Percentiles rank a stretch among this genome's conserved stretches.
phyloP scores from a whole-genome alignment of 768 basidiomycete genomes.

The Boletus pseudo-olivaceus region DNA sequence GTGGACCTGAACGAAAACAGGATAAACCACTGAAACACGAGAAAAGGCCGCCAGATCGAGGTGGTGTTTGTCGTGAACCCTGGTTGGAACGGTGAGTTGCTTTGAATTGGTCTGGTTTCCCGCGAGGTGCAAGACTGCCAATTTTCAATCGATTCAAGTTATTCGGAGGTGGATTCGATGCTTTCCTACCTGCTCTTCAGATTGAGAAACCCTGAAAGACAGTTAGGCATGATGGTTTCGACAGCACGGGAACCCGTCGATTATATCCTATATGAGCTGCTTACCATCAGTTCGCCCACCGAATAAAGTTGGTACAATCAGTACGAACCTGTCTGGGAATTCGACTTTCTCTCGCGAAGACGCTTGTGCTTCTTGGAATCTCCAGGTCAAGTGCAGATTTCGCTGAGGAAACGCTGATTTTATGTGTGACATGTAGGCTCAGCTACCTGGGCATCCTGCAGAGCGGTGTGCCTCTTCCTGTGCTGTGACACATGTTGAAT shows the following conservation, averaged over 20 bases:
- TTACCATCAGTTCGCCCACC: background rate
- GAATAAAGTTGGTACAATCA: background rate
- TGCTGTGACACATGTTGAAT: background rate
- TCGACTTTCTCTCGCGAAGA: background rate
- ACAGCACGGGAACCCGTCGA: background rate
- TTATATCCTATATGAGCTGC: too few species aligned
- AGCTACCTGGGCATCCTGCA: background rate
- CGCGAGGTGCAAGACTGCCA: conserved; percentile 1
- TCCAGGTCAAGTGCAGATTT: background rate
- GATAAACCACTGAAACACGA: too few species aligned
- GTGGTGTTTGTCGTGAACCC: too few species aligned
- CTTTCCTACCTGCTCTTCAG: background rate
- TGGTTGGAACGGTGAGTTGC: too few species aligned
- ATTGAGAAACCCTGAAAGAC: background rate
- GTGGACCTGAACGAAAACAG: too few species aligned
- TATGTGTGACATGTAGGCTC: background rate
- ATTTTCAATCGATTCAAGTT: background rate
- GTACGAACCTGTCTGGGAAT: background rate
- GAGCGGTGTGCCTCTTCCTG: too few species aligned
- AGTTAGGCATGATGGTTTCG: background rate
- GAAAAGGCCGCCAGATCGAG: too few species aligned
- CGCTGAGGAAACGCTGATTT: too few species aligned
- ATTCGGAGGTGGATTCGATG: background rate
- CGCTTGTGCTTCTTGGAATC: background rate
- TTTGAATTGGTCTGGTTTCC: too few species aligned